Evolutionary conservation across 176 grass and related monocot genomes (phyloP).

Genomic region (Calamus simplicifolius): DNA sequence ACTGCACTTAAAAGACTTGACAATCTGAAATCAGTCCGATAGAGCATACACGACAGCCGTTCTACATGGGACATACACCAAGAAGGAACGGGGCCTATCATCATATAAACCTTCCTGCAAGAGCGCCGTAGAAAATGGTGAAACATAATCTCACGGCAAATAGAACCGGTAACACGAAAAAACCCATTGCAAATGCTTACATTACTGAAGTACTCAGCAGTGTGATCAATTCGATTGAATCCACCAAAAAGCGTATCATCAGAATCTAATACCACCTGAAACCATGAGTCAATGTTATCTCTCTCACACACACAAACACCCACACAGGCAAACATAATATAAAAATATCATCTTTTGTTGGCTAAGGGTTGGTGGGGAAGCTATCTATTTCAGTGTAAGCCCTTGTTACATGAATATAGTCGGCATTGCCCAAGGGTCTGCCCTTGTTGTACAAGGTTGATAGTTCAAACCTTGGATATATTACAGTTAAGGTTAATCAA

Average conservation of each 20-base stretch:
- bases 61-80: slow-evolving; percentile 79
- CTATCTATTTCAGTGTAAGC: too few species aligned
- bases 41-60: slow-evolving; percentile 84
- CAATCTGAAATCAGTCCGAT: slow-evolving; percentile 21
- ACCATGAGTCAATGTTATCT: slow-evolving; percentile 7
- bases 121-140: background rate
- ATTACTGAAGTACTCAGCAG: slow-evolving; percentile 55
- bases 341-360: background rate
- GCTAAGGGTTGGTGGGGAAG: too few species aligned
- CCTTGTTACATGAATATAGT: too few species aligned
- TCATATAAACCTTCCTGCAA: slow-evolving; percentile 67
- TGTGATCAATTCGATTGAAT: slow-evolving; percentile 73
- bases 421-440: too few species aligned
- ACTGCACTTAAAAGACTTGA: too few species aligned
- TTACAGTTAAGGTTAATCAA: too few species aligned
- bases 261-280: slow-evolving; percentile 79
- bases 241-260: slow-evolving; percentile 86
- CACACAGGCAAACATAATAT: background rate
- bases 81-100: slow-evolving; percentile 66
- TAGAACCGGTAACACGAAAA: background rate
- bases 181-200: slow-evolving; percentile 36
- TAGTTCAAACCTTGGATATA: too few species aligned
- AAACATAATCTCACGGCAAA: slow-evolving; percentile 3
- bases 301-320: too few species aligned
- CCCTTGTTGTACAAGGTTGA: too few species aligned